phyloP scores from a whole-genome alignment of 2,329 filamentous ascomycete species.

The Malbranchea zuffiana region DNA sequence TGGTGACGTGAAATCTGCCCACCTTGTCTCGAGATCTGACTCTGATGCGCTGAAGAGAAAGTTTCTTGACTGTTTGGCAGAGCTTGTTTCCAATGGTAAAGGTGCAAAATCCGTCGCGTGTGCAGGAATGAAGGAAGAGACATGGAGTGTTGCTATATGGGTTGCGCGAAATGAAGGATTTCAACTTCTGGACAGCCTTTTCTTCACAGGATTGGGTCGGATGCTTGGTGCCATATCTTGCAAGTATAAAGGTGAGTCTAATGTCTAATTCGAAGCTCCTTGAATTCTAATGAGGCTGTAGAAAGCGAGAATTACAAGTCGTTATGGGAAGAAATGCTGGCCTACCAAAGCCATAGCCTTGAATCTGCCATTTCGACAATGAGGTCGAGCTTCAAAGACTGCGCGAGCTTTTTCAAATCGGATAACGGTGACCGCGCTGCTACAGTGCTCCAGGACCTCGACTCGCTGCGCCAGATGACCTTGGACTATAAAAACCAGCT shows the following conservation, averaged over 20 bases:
- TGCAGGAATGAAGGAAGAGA: background rate
- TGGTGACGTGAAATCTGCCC: background rate
- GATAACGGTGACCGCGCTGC: background rate
- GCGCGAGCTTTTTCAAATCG: background rate
- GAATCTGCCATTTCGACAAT: background rate
- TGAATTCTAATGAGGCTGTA: no score
- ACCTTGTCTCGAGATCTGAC: background rate
- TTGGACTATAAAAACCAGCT: no score
- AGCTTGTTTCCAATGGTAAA: slow-evolving; percentile 2
- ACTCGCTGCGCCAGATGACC: background rate
- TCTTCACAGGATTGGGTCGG: background rate
- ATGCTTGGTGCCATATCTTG: background rate
- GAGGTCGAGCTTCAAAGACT: slow-evolving; percentile 4
- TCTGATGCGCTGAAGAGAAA: background rate
- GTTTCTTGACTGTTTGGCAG: slow-evolving; percentile 4
- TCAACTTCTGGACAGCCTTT: background rate
- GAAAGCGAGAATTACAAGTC: background rate
- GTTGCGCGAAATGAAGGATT: background rate
- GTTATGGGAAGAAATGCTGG: slow-evolving; percentile 5
- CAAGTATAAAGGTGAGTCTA: background rate
- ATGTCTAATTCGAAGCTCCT: no score
- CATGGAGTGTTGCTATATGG: background rate
- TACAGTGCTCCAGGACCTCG: background rate
- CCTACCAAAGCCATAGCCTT: background rate
- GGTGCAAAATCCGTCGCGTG: slow-evolving; percentile 2